phyloP scores from a whole-genome alignment of 768 basidiomycete species.

The Mrakia frigida region DNA sequence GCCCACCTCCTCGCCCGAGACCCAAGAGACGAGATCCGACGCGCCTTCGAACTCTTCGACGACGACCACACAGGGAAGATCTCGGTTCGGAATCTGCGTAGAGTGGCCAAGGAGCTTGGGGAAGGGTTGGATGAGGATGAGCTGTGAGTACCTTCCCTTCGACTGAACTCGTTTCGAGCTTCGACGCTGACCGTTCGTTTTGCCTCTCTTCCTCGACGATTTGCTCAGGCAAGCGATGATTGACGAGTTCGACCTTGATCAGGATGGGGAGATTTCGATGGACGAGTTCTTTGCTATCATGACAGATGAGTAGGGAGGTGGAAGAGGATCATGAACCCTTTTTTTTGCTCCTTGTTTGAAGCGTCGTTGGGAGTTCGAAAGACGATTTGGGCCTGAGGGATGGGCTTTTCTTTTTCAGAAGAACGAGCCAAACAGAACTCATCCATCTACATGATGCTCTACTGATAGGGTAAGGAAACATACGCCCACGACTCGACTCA shows the following conservation, averaged over 20 bases:
- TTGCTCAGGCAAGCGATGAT: slow-evolving; percentile 97
- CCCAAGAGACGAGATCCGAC: slow-evolving; percentile 90
- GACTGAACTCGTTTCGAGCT: not conserved
- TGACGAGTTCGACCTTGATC: slow-evolving; percentile 97
- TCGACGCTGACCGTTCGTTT: not conserved
- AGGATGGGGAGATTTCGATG: slow-evolving; percentile 94
- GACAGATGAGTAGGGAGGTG: slow-evolving; percentile 63
- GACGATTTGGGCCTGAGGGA: too few relatives aligned
- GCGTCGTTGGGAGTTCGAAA: too few relatives aligned
- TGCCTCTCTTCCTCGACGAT: slow-evolving; percentile 32
- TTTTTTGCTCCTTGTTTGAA: too few relatives aligned
- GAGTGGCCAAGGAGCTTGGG: slow-evolving; percentile 95
- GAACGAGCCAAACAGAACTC: too few relatives aligned
- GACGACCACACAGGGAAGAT: slow-evolving; percentile 95
- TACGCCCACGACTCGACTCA: too few relatives aligned
- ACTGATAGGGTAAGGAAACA: too few relatives aligned
- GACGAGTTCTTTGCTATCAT: slow-evolving; percentile 96
- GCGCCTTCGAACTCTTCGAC: slow-evolving; percentile 95
- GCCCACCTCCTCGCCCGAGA: slow-evolving; percentile 88
- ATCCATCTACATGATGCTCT: too few relatives aligned
- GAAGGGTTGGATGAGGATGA: slow-evolving; percentile 94
- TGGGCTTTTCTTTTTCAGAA: too few relatives aligned
- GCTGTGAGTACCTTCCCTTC: slow-evolving; percentile 58
- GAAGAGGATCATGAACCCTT: too few relatives aligned
- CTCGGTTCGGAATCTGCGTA: slow-evolving; percentile 75